Conservation (phyloP, 2,329 filamentous ascomycete species). For the Capronia coronata region DNA sequence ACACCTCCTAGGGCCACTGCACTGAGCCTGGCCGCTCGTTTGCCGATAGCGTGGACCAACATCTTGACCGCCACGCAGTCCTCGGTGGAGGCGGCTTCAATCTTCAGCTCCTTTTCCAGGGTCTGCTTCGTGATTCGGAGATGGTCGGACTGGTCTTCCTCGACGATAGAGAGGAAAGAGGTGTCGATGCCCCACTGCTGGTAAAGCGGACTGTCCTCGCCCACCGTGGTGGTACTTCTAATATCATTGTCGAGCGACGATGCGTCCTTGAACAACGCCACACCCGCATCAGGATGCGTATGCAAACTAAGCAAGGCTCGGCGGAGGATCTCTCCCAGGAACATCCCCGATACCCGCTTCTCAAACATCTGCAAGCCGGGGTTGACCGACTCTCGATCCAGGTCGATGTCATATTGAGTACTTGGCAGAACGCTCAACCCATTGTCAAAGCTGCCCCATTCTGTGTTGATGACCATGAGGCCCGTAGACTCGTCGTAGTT, state of each 20-base stretch:
- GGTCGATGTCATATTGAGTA: slow-evolving; percentile 70
- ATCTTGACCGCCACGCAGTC: slow-evolving; percentile 84
- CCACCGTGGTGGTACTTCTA: slow-evolving; percentile 63
- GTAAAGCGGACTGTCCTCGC: slow-evolving; percentile 60
- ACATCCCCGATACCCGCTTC: slow-evolving; percentile 98
- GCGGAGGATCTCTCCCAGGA: slow-evolving; percentile 87
- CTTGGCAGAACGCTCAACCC: slow-evolving; percentile 78
- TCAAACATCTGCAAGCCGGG: slow-evolving; percentile 98
- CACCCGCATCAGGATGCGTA: slow-evolving; percentile 54
- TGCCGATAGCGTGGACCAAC: slow-evolving; percentile 75
- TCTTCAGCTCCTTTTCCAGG: slow-evolving; percentile 67
- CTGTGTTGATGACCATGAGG: slow-evolving; percentile 95
- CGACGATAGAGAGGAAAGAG: slow-evolving; percentile 78
- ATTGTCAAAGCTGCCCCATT: slow-evolving; percentile 99
- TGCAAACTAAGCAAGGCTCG: slow-evolving; percentile 63
- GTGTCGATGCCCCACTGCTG: slow-evolving; percentile 87
- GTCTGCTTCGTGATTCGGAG: slow-evolving; percentile 68
- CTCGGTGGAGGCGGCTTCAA: slow-evolving; percentile 69
- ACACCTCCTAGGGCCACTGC: slow-evolving; percentile 83
- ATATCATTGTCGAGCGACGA: slow-evolving; percentile 64
- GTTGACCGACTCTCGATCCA: slow-evolving; percentile 78
- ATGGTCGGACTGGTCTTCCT: slow-evolving; percentile 68
- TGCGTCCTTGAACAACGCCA: slow-evolving; percentile 68
- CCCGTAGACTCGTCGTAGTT: slow-evolving; percentile 74
- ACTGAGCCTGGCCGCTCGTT: slow-evolving; percentile 77